Base-by-base conservation (phyloP, 805 yeast species). In the Ogataea parapolymorpha region DNA sequence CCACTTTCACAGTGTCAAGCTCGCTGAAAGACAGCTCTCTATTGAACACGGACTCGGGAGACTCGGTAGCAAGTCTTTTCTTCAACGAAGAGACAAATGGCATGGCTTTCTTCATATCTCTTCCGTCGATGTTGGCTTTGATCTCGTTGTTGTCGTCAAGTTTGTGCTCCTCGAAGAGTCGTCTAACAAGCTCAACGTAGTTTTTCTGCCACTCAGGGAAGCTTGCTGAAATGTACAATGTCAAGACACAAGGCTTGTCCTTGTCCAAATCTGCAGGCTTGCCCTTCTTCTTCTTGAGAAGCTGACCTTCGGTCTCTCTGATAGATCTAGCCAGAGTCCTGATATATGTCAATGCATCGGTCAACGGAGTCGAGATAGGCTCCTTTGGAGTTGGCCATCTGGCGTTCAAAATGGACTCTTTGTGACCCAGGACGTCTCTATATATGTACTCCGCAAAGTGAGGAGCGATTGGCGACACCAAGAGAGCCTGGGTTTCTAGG, bases 21-120 rank as follows among this genome's bases (percentile, higher is more conserved):
- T 93, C 99, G 63, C 81, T 74, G 65, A 88, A 93, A 25, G 82
- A 74, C 52, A 91, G 77, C 66, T 90, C 84, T 70, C 98, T 80
- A 74, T 89, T 82, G 74, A 93, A 88, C 18, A 93, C 96, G 38
- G 77, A 76, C 39, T 76, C 79, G 14, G 96, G 81, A 23, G 81
- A 66, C 59, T 85, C 95, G 38, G 66, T 66, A 28, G 72, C 67
- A 51, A 93, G 73, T 69, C 95, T 80, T 61, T 82, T 86, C 67
- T 93, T 90, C 64, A 93, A 71, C 54, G 79, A 70, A 50, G 91
- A 82, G 47, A 93, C 89, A 65, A 90, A 91, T 45, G 98, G 98
- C 98, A 93, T 93, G 45, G 96, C 97, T 55, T 95, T 83, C 77
- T 93, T 93, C 85, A 90, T 86, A 58, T 93, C 98, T 63, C 81